Conservation (phyloP, 345 rosid genomes). For the Aquilaria sinensis region DNA sequence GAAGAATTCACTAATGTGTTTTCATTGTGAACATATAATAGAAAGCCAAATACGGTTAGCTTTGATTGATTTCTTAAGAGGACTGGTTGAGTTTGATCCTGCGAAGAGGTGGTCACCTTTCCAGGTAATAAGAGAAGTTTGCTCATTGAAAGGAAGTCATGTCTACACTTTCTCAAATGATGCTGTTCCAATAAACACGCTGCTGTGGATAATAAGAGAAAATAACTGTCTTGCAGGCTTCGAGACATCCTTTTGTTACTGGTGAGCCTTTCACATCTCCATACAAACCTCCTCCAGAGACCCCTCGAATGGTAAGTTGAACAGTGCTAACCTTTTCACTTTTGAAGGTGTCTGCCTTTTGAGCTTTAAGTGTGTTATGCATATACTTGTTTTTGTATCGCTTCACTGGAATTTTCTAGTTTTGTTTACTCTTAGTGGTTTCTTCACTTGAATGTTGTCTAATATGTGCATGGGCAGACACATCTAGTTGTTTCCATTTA, state of each 20-base stretch:
- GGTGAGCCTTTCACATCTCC: constrained; percentile 97
- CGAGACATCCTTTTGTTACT: constrained; percentile 95
- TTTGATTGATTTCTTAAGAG: constrained; percentile 92
- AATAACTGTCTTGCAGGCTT: constrained; percentile 57
- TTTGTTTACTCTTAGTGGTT: constrained; percentile 12
- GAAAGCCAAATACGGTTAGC: constrained; percentile 88
- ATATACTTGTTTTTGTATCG: background rate
- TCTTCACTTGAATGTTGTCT: background rate
- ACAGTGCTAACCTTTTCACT: background rate
- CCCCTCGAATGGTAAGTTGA: constrained; percentile 76
- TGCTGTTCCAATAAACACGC: constrained; percentile 4
- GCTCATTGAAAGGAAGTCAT: constrained; percentile 1
- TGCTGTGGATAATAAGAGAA: background rate
- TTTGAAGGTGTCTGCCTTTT: background rate
- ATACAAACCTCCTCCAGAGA: constrained; percentile 75
- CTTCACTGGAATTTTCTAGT: background rate
- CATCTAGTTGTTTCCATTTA: no score
- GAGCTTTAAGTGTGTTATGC: background rate
- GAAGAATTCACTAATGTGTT: constrained; percentile 17
- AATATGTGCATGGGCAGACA: no score
- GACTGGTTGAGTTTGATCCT: constrained; percentile 98
- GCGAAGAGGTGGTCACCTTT: constrained; percentile 98
- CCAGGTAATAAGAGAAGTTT: constrained; percentile 51
- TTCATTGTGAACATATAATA: constrained; percentile 27
- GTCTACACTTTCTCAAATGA: background rate